These are phyloP conservation scores for Elaeagnus macrophylla DNA, from an alignment of 306 rosid species.

Conservation along the genomic window DNA sequence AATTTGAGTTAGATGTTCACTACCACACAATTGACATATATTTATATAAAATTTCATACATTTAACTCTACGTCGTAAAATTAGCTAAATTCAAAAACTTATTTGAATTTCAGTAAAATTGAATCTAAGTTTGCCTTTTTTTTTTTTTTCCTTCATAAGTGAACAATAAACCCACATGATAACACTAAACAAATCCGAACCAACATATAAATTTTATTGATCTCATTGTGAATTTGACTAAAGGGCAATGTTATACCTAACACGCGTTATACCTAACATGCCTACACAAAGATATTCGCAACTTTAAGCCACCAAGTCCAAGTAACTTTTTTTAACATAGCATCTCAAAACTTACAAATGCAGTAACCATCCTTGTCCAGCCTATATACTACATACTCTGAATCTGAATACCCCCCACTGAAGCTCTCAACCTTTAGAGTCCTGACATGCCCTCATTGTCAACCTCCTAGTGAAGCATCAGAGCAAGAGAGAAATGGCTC, in stretches of 20 bases:
- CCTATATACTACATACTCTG: not conserved
- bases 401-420: constrained; percentile 8
- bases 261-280: constrained; percentile 45
- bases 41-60: too few relatives aligned
- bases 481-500: constrained; percentile 33
- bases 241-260: constrained; percentile 26
- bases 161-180: too few relatives aligned
- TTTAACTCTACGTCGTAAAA: too few relatives aligned
- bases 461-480: constrained; percentile 20
- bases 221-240: constrained; percentile 30
- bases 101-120: too few relatives aligned
- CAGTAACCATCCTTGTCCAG: constrained; percentile 27
- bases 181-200: too few relatives aligned
- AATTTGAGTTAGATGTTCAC: too few relatives aligned
- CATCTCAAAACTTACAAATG: constrained; percentile 17
- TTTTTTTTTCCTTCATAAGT: too few relatives aligned
- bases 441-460: constrained; percentile 18
- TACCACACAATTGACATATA: too few relatives aligned
- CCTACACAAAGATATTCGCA: constrained; percentile 31
- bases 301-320: constrained; percentile 42
- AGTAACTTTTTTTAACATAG: constrained; percentile 38
- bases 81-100: too few relatives aligned
- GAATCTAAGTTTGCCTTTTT: too few relatives aligned
- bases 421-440: constrained; percentile 21
- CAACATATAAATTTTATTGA: not conserved